Evolutionary conservation across 805 yeast species (phyloP).

Genomic region (Yarrowia alimentaria): DNA sequence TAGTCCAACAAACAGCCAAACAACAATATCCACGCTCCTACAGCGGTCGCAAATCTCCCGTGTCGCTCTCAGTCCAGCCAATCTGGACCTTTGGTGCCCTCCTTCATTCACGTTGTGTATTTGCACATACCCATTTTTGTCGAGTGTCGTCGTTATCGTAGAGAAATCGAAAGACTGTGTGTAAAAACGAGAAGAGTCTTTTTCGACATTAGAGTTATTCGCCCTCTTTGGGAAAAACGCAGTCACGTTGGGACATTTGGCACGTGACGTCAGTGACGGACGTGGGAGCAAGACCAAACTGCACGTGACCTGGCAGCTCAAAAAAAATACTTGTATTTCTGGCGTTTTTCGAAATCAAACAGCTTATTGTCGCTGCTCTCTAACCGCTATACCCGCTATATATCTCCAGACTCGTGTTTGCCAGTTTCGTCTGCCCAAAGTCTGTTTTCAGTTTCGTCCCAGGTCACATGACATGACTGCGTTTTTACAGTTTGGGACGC

Average conservation of each 20-base stretch:
- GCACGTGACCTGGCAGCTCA: background rate
- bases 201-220: conserved; percentile 24
- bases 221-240: conserved; percentile 23
- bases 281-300: too few species aligned
- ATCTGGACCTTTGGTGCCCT: background rate
- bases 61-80: too few species aligned
- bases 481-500: conserved; percentile 20
- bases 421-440: background rate
- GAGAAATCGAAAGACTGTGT: conserved; percentile 26
- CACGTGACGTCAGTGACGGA: conserved; percentile 28
- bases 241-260: too few species aligned
- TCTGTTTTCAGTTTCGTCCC: background rate
- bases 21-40: too few species aligned
- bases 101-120: too few species aligned
- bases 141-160: conserved; percentile 28
- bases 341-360: too few species aligned
- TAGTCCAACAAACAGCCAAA: too few species aligned
- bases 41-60: too few species aligned
- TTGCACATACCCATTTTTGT: conserved; percentile 27
- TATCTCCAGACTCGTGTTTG: too few species aligned
- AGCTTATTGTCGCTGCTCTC: too few species aligned
- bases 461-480: conserved; percentile 26
- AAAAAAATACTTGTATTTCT: too few species aligned
- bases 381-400: too few species aligned
- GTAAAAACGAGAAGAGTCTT: conserved; percentile 27